A percentile compares a stretch with the other conserved stretches of the same genome.
Conservation (phyloP, 306 rosid genomes). For the Sechiopsis laciniata region DNA sequence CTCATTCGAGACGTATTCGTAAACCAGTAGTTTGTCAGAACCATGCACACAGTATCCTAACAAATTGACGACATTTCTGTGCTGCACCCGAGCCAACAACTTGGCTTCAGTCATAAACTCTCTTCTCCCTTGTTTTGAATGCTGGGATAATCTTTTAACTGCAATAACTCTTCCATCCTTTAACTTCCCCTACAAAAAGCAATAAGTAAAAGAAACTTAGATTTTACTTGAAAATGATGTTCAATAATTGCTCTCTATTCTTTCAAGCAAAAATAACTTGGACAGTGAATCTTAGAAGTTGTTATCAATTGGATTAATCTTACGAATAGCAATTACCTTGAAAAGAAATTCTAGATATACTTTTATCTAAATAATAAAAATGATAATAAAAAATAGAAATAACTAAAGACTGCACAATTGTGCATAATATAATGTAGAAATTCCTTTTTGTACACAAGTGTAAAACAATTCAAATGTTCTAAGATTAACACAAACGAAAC, state of each 20-base stretch:
- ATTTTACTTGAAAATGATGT: neutral
- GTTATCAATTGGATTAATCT: neutral
- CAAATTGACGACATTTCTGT: slow-evolving; percentile 81
- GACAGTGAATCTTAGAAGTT: neutral
- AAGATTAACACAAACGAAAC: neutral
- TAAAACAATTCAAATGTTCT: neutral
- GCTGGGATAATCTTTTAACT: slow-evolving; percentile 71
- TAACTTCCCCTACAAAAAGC: slow-evolving; percentile 56
- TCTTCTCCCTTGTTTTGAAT: slow-evolving; percentile 75
- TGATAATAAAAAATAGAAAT: neutral
- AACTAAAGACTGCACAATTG: neutral
- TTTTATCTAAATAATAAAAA: neutral
- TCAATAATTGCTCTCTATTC: neutral
- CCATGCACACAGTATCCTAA: slow-evolving; percentile 80
- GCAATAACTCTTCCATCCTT: slow-evolving; percentile 85
- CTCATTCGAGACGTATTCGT: slow-evolving; percentile 74
- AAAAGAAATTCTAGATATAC: neutral
- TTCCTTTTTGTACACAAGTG: neutral
- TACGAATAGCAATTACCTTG: neutral
- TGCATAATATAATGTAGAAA: neutral
- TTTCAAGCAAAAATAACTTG: slow-evolving; percentile 6
- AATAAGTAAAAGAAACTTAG: neutral
- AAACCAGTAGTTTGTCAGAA: slow-evolving; percentile 73
- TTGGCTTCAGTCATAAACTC: slow-evolving; percentile 87
- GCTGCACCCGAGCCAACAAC: slow-evolving; percentile 89